These are phyloP conservation scores for Ophiosphaerella narmari DNA, from an alignment of 2,329 filamentous ascomycete genomes.

Conservation along the genomic window DNA sequence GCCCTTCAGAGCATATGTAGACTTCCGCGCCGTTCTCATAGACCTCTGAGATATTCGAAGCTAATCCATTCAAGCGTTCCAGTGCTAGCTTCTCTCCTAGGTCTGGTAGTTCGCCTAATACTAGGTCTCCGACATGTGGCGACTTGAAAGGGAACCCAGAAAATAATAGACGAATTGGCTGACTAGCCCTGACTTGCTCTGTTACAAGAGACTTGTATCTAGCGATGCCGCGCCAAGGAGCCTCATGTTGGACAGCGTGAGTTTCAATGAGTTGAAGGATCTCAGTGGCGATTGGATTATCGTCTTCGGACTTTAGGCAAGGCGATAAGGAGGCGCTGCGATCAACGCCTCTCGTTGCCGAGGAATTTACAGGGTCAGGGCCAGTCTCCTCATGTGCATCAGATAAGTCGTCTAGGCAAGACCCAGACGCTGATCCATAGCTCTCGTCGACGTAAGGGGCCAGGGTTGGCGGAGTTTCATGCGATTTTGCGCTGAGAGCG, in stretches of 20 bases:
- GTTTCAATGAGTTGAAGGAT: background rate
- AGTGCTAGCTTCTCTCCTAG: constrained; percentile 50
- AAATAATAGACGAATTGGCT: constrained; percentile 40
- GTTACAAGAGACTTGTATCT: constrained; percentile 13
- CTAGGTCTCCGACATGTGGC: constrained; percentile 58
- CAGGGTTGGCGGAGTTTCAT: too few relatives aligned
- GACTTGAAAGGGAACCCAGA: constrained; percentile 67
- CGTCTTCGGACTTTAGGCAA: background rate
- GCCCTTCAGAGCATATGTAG: constrained; percentile 49
- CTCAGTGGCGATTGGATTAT: background rate
- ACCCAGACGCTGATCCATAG: too few relatives aligned
- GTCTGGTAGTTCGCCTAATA: constrained; percentile 53
- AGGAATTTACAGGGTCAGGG: too few relatives aligned
- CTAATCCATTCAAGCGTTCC: constrained; percentile 46
- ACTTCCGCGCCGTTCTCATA: constrained; percentile 48
- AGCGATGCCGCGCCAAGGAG: constrained; percentile 14
- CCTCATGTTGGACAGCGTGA: constrained; percentile 9
- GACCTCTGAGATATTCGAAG: constrained; percentile 44
- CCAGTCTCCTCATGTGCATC: too few relatives aligned
- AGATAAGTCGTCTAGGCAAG: too few relatives aligned
- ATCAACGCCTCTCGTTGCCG: too few relatives aligned
- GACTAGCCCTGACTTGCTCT: constrained; percentile 10
- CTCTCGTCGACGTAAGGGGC: too few relatives aligned
- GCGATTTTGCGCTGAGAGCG: too few relatives aligned
- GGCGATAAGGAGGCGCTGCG: too few relatives aligned